Conservation (phyloP, 306 rosid genomes). For the Parietaria judaica region DNA sequence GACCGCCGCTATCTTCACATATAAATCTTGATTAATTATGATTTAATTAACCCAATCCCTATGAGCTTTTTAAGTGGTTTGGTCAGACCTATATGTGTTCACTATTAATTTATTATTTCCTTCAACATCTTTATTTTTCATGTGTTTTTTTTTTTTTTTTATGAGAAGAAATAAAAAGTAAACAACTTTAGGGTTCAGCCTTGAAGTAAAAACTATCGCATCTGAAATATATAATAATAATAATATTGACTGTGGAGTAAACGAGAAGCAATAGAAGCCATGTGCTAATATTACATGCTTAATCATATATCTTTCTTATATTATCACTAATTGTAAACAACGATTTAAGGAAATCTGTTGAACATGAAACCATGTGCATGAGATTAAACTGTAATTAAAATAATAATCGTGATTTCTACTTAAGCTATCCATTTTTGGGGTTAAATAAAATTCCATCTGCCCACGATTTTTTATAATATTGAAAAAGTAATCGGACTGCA, state of each 20-base stretch:
- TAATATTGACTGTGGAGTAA: constrained; percentile 40
- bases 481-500: no score
- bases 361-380: constrained; percentile 57
- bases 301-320: constrained; percentile 1
- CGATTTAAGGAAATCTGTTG: constrained; percentile 20
- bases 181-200: constrained; percentile 19
- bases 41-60: constrained; percentile 4
- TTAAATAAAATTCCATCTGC: not conserved
- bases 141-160: constrained; percentile 13
- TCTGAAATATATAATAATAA: not conserved
- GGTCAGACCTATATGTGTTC: constrained; percentile 14
- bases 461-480: no score
- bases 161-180: constrained; percentile 1
- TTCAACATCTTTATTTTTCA: constrained; percentile 26
- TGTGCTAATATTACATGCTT: constrained; percentile 41
- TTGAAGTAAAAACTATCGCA: constrained; percentile 1
- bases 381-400: constrained; percentile 9
- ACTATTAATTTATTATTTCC: constrained; percentile 15
- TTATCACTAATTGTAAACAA: constrained; percentile 13
- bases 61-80: constrained; percentile 1
- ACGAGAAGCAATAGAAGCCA: constrained; percentile 52
- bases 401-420: not conserved
- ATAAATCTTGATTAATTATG: constrained; percentile 3
- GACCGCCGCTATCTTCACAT: constrained; percentile 22
- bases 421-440: not conserved